Evolutionary conservation across 768 basidiomycete species (phyloP).

Genomic region (Pleurotus platypus): DNA sequence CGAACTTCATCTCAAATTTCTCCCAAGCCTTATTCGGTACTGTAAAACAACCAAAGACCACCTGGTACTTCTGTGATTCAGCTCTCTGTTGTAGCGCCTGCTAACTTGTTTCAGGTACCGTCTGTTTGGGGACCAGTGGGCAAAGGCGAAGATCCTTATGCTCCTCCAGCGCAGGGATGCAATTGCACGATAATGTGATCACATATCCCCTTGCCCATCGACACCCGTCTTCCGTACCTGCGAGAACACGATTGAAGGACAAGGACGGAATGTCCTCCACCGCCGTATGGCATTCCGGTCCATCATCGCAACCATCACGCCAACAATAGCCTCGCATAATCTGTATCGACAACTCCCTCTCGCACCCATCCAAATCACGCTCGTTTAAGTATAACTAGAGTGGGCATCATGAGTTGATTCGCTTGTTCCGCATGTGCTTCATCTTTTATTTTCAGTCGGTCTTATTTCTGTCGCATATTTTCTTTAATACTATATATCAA

Average conservation of each 20-base stretch:
- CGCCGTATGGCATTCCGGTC: not conserved
- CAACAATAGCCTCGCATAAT: conserved; percentile 4
- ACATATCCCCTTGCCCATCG: not conserved
- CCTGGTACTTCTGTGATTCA: conserved; percentile 49
- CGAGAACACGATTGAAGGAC: not conserved
- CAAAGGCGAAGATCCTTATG: conserved; percentile 91
- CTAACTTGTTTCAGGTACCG: conserved; percentile 56
- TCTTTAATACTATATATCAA: too few relatives aligned
- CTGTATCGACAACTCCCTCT: not conserved
- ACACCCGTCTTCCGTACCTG: conserved; percentile 1
- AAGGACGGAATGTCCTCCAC: not conserved
- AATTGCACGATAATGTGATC: conserved; percentile 69
- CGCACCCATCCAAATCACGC: conserved; percentile 1
- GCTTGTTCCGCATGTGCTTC: not conserved
- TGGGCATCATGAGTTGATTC: not conserved
- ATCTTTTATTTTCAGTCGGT: not conserved
- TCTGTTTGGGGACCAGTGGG: conserved; percentile 92
- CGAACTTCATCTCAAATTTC: not conserved
- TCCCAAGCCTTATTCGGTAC: conserved; percentile 80
- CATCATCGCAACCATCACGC: not conserved
- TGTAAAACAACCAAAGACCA: conserved; percentile 93
- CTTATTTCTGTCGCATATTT: not conserved
- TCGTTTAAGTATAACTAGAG: conserved; percentile 3
- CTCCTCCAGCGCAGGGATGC: conserved; percentile 74
- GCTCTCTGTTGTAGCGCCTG: conserved; percentile 6